phyloP scores from a whole-genome alignment of 148 eudicot species.

The Nepenthes mirabilis region DNA sequence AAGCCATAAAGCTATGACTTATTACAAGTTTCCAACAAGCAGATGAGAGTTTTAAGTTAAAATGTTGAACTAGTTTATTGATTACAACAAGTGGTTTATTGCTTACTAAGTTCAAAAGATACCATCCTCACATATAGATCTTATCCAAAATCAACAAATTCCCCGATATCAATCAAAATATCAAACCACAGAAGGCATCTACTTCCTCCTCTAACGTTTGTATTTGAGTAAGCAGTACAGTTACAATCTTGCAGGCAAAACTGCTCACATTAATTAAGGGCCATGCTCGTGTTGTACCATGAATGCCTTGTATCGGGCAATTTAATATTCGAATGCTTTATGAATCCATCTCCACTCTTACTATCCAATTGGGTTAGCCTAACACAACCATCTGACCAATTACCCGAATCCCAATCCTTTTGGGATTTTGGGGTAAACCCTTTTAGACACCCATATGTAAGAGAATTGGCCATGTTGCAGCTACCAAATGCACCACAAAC shows the following conservation, averaged over 20 bases:
- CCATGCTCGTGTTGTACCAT: constrained; percentile 13
- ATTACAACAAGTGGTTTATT: too few species aligned
- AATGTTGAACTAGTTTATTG: too few species aligned
- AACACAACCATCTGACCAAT: constrained; percentile 38
- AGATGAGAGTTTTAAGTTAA: too few species aligned
- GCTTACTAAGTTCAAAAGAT: too few species aligned
- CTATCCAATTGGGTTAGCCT: constrained; percentile 23
- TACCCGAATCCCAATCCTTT: constrained; percentile 25
- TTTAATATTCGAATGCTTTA: constrained; percentile 16
- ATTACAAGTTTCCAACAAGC: too few species aligned
- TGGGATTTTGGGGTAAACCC: constrained; percentile 27
- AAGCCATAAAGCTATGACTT: too few species aligned
- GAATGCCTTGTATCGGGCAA: constrained; percentile 30
- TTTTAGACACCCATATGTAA: constrained; percentile 32
- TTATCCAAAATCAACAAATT: too few species aligned
- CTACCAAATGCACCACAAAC: constrained; percentile 38
- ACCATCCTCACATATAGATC: too few species aligned
- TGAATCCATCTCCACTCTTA: constrained; percentile 25
- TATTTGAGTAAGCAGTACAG: constrained; percentile 39
- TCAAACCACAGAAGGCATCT: too few species aligned
- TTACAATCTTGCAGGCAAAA: constrained; percentile 39
- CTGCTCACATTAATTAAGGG: constrained; percentile 21
- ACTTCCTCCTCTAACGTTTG: constrained; percentile 3
- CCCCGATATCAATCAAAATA: too few species aligned
- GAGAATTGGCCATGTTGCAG: constrained; percentile 22